Percentiles rank a stretch among this genome's conserved stretches.
Conservation (phyloP, 1,284 basidiomycete species). For the Apiotrichum veenhuisii region DNA sequence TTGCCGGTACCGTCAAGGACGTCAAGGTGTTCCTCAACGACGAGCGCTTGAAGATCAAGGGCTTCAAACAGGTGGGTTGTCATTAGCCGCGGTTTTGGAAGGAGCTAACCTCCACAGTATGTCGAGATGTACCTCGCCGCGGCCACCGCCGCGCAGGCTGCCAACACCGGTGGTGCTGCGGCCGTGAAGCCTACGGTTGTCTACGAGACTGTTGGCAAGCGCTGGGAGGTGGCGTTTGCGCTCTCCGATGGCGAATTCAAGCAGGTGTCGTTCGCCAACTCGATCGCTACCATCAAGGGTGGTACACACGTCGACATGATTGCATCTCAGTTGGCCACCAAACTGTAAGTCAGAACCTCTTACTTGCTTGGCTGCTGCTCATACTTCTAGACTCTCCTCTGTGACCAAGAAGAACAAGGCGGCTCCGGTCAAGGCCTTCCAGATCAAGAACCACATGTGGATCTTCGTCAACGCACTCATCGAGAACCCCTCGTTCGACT, state of each 20-base stretch:
- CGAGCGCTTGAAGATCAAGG: conserved; percentile 87
- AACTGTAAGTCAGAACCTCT: conserved; percentile 50
- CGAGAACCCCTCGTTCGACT: conserved; percentile 98
- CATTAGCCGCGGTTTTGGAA: no score
- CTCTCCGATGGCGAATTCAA: conserved; percentile 82
- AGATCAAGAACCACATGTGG: conserved; percentile 98
- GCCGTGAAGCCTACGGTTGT: conserved; percentile 72
- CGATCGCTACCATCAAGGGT: conserved; percentile 94
- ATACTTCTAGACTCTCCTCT: conserved; percentile 56
- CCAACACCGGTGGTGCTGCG: conserved; percentile 67
- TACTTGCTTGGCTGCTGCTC: neutral
- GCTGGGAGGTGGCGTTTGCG: conserved; percentile 96
- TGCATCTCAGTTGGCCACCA: conserved; percentile 84
- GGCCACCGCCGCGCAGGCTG: conserved; percentile 57
- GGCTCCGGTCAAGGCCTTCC: conserved; percentile 82
- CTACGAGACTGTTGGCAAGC: conserved; percentile 69
- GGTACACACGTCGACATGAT: conserved; percentile 90
- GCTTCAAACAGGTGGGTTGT: conserved; percentile 71
- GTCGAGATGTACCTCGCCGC: conserved; percentile 87
- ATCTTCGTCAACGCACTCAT: conserved; percentile 95
- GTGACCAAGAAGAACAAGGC: conserved; percentile 97
- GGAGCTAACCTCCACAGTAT: conserved; percentile 54
- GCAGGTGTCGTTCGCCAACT: conserved; percentile 97
- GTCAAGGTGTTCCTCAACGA: conserved; percentile 93
- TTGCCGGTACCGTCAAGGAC: conserved; percentile 91